Evolutionary conservation across 2,329 filamentous ascomycete species (phyloP), one percentile per base, ranked within the genome.

Genomic region (Fusarium metavorans): DNA sequence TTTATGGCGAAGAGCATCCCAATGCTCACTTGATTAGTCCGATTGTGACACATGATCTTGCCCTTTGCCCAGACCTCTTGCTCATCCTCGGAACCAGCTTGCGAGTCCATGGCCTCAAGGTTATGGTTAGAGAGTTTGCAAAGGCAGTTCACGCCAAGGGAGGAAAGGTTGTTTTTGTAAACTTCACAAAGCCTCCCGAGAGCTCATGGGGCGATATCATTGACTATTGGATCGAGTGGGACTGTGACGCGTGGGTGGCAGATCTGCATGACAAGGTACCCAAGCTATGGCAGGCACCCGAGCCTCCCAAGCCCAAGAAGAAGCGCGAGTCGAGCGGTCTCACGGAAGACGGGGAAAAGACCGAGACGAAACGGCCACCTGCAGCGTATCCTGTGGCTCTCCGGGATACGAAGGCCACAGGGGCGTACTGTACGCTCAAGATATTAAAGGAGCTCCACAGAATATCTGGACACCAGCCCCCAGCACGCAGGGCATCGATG

Each of bases 1-100:
- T 94, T 1, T 94, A 94, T 77, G 92, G 92, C 25, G 92, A 94
- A 79, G 92, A 94, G 62, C 92, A 94, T 75, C 92, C 92, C 0
- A 89, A 89, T 35, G 90, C 91, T 2, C 90, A 93, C 68, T 85
- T 92, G 6, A 92, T 94, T 72, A 91, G 90, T 25, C 89, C 90
- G 2, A 88, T 94, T 14, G 88, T 93, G 16, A 91, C 92, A 16
- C 91, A 93, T 68, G 92, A 94, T 77, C 83, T 94, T 1, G 86
- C 86, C 4, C 84, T 92, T 4, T 87, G 87, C 4, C 92, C 92
- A 0, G 92, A 94, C 74, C 85, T 93, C 70, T 83, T 94, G 23
- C 85, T 94, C 7, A 92, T 94, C 64, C 85, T 94, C 52, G 92
- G 92, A 16, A 94, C 92, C 2, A 93, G 92, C 64, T 83, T 94